Base-by-base conservation (phyloP, 2,329 filamentous ascomycete genomes). In the Cercospora janseana region DNA sequence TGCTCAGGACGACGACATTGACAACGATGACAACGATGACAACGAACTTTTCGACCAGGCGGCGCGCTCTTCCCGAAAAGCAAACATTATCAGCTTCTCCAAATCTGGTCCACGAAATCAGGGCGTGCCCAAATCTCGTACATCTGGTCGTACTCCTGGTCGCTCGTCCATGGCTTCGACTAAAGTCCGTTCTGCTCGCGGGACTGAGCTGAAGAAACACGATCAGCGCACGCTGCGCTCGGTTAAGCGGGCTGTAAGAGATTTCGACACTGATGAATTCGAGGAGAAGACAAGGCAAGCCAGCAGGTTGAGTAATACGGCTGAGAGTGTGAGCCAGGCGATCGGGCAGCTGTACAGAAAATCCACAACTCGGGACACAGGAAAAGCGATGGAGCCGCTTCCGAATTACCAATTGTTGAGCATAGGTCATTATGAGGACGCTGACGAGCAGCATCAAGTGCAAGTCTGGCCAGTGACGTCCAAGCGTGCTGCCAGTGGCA, bases 51-150 rank as follows among this genome's bases (percentile, higher is more conserved):
- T 37, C 18, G 32, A 26, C 5, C 40, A 31, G 26, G 48, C 47
- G 20, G 35, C 35, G 21, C 46, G 49, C 13, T 45, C 54, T 8
- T 38, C 44, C 12, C 56, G 54, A 6, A 66, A 65, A 27, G 43
- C 60, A 12, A 57, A 56, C 2, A 56, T 66, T 48, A 60, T 67
- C 18, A 50, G 40, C 15, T 67, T 66, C 18, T 54, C 54, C 29
- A 55, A 55, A n/a, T 32, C 46, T 6, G 65, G 65, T 6, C 65
- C 64, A 5, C 61, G 54, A 3, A 68, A 68, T 40, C 66, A 67
- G 49, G 65, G 66, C 15, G 32, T 40, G 10, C n/a, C 43, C 12
- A 23, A 32, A 8, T 6, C 23, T 29, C 43, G 48, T 13, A 50
- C 46, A n/a, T 41, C 46, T 4, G 40, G 45, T 8, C 18, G 13